These are phyloP conservation scores for Fonsecaea multimorphosa DNA, from an alignment of 2,329 filamentous ascomycete genomes.

Conservation along the genomic window DNA sequence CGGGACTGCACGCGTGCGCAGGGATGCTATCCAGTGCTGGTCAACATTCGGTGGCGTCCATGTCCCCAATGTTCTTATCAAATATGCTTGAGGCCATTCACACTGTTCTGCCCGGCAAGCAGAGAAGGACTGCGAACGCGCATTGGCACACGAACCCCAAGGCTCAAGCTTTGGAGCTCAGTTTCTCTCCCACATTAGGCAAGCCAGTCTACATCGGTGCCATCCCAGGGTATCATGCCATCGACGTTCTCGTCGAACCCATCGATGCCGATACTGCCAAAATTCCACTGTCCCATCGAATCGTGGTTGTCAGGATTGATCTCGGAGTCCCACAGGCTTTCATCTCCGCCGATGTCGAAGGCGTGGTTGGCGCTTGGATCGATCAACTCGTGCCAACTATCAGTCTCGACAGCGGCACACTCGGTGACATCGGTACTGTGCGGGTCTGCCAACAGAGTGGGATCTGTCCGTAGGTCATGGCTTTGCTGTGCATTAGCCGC, in stretches of 20 bases:
- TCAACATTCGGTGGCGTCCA: too few relatives aligned
- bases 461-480: neutral
- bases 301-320: neutral
- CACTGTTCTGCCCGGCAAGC: neutral
- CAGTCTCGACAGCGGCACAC: neutral
- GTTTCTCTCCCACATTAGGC: neutral
- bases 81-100: neutral
- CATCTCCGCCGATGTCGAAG: neutral
- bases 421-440: neutral
- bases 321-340: neutral
- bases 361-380: neutral
- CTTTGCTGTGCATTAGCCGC: neutral
- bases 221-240: constrained; percentile 1
- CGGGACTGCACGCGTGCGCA: too few relatives aligned
- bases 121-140: neutral
- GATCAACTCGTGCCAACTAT: neutral
- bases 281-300: neutral
- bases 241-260: neutral
- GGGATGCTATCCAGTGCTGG: too few relatives aligned
- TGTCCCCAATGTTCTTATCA: too few relatives aligned
- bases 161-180: neutral
- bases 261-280: neutral
- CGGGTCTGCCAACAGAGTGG: neutral
- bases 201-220: neutral
- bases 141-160: neutral